These are phyloP conservation scores for Paspalum vaginatum DNA, from an alignment of 176 grass and related monocot genomes.

Conservation along the genomic window DNA sequence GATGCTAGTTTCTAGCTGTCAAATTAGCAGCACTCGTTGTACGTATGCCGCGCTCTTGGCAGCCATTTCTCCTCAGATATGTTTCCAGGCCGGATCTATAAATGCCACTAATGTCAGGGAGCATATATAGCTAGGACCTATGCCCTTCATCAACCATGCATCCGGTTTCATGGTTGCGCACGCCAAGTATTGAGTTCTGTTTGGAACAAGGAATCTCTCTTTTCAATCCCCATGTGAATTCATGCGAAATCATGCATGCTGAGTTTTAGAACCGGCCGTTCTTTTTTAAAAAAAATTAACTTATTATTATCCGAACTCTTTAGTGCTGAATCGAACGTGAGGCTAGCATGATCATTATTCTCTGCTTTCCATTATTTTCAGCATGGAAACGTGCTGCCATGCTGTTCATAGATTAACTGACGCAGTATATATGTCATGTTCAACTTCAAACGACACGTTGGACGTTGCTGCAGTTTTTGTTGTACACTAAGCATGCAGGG, in stretches of 20 bases:
- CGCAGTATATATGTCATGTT: background rate
- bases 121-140: background rate
- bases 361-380: background rate
- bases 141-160: background rate
- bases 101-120: background rate
- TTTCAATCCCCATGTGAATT: background rate
- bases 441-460: background rate
- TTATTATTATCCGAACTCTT: background rate
- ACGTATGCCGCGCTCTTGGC: background rate
- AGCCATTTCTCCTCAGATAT: background rate
- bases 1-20: slow-evolving; percentile 10
- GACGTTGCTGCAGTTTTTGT: background rate
- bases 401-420: background rate
- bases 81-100: background rate
- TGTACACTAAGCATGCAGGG: background rate
- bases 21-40: background rate
- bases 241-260: background rate
- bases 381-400: background rate
- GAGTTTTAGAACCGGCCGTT: background rate
- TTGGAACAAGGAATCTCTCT: background rate
- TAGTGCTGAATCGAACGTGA: background rate
- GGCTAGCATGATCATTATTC: background rate
- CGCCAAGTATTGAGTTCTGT: background rate
- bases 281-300: no score
- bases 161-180: background rate